Evolutionary conservation across 2,329 filamentous ascomycete genomes (phyloP).

Genomic region (Thelonectria discophora): DNA sequence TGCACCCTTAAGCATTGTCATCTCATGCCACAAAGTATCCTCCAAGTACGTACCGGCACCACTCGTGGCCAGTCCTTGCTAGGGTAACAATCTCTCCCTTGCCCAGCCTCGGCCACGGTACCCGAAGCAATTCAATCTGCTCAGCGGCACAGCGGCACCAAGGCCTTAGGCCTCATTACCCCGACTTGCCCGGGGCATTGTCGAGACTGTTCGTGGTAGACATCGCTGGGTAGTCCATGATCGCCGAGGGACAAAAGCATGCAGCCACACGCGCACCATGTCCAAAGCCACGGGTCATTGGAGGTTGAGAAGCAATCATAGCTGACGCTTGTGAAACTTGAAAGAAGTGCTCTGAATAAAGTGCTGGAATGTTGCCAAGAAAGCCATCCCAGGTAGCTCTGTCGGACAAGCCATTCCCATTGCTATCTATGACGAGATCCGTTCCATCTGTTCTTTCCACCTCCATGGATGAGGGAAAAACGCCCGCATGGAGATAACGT

Average conservation of each 20-base stretch:
- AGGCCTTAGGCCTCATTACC: too few species aligned
- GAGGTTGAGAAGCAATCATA: slow-evolving; percentile 1
- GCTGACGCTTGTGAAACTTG: not conserved
- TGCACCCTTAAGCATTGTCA: too few species aligned
- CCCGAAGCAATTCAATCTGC: not conserved
- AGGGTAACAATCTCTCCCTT: not conserved
- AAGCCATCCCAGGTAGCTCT: slow-evolving; percentile 1
- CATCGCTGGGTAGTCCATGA: not conserved
- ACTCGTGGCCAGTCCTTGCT: not conserved
- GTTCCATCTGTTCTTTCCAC: too few species aligned
- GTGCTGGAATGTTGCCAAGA: slow-evolving; percentile 19
- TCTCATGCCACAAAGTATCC: not conserved
- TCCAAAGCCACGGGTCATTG: slow-evolving; percentile 4
- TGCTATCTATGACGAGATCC: slow-evolving; percentile 9
- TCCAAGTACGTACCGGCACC: not conserved
- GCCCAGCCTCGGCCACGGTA: slow-evolving; percentile 7
- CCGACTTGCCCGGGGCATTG: not conserved
- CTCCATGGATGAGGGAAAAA: not conserved
- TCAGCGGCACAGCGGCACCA: too few species aligned
- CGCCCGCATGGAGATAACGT: not conserved
- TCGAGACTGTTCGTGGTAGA: too few species aligned
- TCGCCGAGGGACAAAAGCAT: not conserved
- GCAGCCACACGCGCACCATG: slow-evolving; percentile 9
- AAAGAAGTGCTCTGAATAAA: not conserved
- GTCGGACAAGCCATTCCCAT: slow-evolving; percentile 4